These are phyloP conservation scores for Penicillium pulvis DNA, from an alignment of 495 filamentous ascomycete genomes.

Conservation along the genomic window DNA sequence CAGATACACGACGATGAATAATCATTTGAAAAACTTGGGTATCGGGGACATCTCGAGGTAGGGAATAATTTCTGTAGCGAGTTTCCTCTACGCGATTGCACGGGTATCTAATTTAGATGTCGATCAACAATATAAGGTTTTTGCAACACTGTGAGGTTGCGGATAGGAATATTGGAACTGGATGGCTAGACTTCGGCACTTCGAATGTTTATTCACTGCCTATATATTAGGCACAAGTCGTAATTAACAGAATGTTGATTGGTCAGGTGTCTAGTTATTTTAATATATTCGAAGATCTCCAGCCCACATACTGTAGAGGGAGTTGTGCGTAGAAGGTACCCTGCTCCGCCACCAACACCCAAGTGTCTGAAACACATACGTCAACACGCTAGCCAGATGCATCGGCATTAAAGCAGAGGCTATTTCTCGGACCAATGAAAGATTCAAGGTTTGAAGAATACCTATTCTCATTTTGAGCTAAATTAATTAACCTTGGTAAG, in stretches of 20 bases:
- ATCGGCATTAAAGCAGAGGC: not conserved
- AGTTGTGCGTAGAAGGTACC: not conserved
- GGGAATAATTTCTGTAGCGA: no score
- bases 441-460: not conserved
- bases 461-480: no score
- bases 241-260: not conserved
- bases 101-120: no score
- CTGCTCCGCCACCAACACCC: not conserved
- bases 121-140: no score
- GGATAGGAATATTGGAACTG: not conserved
- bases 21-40: no score
- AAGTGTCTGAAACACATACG: not conserved
- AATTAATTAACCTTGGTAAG: no score
- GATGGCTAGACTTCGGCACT: not conserved
- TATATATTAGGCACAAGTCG: not conserved
- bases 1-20: no score
- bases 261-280: not conserved
- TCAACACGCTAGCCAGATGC: not conserved
- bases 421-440: not conserved
- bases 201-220: not conserved
- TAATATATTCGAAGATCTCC: not conserved
- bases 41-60: no score
- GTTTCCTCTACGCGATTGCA: no score
- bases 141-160: no score
- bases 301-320: not conserved